Conservation (phyloP, 2,329 filamentous ascomycete species). For the Paraphaeosphaeria minitans region DNA sequence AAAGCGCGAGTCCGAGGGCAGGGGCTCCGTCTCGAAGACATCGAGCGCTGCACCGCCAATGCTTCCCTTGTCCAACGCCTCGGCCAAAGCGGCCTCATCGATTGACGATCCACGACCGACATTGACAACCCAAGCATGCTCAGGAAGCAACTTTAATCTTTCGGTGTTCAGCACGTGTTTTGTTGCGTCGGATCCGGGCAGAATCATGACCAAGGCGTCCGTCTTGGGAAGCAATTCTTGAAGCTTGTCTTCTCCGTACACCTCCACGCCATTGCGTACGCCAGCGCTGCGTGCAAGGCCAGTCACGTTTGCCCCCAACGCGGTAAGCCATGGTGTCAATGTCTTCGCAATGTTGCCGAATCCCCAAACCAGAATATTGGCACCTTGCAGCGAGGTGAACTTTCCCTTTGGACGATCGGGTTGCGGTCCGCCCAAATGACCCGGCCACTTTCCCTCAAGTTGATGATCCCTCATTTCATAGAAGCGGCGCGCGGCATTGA, state of each 20-base stretch:
- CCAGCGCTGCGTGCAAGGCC: conserved; percentile 64
- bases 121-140: conserved; percentile 70
- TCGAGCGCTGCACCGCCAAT: conserved; percentile 79
- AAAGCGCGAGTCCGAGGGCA: conserved; percentile 55
- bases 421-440: conserved; percentile 65
- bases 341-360: conserved; percentile 70
- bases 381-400: conserved; percentile 65
- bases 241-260: conserved; percentile 61
- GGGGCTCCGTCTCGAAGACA: conserved; percentile 75
- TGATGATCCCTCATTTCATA: conserved; percentile 69
- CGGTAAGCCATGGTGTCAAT: conserved; percentile 60
- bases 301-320: conserved; percentile 62
- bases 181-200: conserved; percentile 60
- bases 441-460: conserved; percentile 62
- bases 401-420: conserved; percentile 61
- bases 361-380: conserved; percentile 66
- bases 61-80: conserved; percentile 68
- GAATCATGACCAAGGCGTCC: conserved; percentile 67
- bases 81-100: conserved; percentile 71
- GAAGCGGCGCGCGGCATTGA: conserved; percentile 62
- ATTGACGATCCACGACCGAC: conserved; percentile 78
- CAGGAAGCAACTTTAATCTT: conserved; percentile 68
- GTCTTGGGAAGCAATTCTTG: conserved; percentile 60
- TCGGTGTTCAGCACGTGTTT: conserved; percentile 61
- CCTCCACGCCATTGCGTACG: conserved; percentile 63